Base-by-base conservation (phyloP, 257 asterid genomes). In the Solanum stenotomum region DNA sequence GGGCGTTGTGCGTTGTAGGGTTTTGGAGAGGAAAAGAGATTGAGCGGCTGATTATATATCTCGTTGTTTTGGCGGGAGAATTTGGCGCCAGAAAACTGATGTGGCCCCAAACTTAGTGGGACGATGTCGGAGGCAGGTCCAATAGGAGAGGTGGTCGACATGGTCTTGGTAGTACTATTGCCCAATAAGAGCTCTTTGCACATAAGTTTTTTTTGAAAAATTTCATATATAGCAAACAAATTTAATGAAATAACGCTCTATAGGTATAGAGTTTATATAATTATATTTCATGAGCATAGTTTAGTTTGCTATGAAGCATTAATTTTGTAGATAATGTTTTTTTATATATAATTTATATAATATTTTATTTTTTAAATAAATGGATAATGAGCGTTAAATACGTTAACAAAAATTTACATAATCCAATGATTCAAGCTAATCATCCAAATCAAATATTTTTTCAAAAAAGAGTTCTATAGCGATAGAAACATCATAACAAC, bases 61-160 rank as follows among this genome's bases (percentile, higher is more conserved):
- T 37, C 46, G 40, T 72, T 40, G 83, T 87, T 89, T 93, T 94
- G 96, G 98, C 98, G 98, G 96, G 96, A 93, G 87, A n/a, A 12
- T 49, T 90, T 94, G 91, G 94, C 97, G 98, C 97, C 95, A 95
- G 90, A 56, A 70, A 16, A 25, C 44, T 71, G 86, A 16, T 29
- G 10, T 59, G 61, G 38, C 29, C 87, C 85, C 33, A 13, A 29
- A 27, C 10, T 12, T 12, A 9, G 9, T 49, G 31, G 86, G 44
- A 29, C 31, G 20, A 29, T 46, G 42, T 46, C 5, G 18, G 68
- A 46, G 5, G 20, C 42, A 29, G 85, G 8, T 5, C 68, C 68
- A 27, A 13, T 37, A 74, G 25, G 81, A 35, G 16, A 12, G 52
- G 13, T 44, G 52, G 52, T 52, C 23, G 61, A 75, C 31, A 35